phyloP scores from a whole-genome alignment of 2,329 filamentous ascomycete species.

The Apiospora malaysiana region DNA sequence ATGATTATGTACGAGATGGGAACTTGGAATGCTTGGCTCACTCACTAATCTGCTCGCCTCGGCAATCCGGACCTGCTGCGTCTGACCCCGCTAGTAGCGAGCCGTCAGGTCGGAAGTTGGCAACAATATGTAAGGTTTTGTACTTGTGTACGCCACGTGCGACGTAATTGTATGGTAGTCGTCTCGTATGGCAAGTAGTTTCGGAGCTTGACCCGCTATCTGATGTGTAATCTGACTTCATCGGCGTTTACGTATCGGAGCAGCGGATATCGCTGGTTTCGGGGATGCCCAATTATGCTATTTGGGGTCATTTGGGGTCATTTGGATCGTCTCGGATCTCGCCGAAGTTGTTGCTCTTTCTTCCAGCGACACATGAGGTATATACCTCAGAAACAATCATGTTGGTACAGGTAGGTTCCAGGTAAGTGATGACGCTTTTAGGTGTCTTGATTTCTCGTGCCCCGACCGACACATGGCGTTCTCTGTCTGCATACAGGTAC shows the following conservation, averaged over 20 bases:
- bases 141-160: no score
- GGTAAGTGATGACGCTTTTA: no score
- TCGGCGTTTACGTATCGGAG: not conserved
- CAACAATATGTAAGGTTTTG: no score
- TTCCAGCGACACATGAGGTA: not conserved
- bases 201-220: not conserved
- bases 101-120: not conserved
- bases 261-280: not conserved
- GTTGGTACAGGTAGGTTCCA: no score
- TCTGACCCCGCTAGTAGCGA: not conserved
- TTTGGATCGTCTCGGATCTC: not conserved
- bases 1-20: constrained; percentile 15
- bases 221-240: not conserved
- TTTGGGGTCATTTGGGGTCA: not conserved
- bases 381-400: not conserved
- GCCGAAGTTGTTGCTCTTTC: no score
- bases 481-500: not conserved
- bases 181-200: not conserved
- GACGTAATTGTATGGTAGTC: no score
- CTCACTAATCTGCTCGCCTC: not conserved
- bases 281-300: not conserved
- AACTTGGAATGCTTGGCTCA: not conserved
- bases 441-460: no score
- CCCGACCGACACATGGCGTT: not conserved
- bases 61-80: not conserved